phyloP scores from a whole-genome alignment of 768 basidiomycete species.

The Psilocybe tampanensis region DNA sequence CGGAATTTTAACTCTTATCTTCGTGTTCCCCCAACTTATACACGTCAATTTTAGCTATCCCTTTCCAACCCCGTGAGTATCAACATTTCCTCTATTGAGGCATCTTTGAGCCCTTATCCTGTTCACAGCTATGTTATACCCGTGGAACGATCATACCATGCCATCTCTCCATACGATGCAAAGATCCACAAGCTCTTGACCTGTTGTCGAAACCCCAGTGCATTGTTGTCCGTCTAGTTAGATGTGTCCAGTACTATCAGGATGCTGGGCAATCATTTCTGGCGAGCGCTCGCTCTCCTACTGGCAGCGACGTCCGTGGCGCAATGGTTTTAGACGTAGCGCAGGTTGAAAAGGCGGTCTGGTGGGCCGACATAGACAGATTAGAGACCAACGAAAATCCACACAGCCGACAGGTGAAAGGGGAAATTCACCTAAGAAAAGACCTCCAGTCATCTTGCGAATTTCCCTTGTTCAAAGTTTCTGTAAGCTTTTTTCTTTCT shows the following conservation, averaged over 20 bases:
- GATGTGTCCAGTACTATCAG: constrained; percentile 28
- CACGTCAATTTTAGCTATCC: constrained; percentile 26
- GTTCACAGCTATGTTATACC: constrained; percentile 34
- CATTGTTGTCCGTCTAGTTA: constrained; percentile 28
- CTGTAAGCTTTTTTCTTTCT: constrained; percentile 19
- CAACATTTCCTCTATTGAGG: background rate
- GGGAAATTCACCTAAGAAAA: constrained; percentile 34
- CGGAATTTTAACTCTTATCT: background rate
- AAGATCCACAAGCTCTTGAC: constrained; percentile 32
- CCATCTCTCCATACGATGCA: constrained; percentile 29
- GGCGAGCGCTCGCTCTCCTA: background rate
- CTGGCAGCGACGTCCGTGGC: background rate
- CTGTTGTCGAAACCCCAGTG: constrained; percentile 26
- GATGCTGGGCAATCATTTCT: constrained; percentile 10
- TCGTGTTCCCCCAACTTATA: background rate
- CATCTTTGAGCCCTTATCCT: background rate
- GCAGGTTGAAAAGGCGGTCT: constrained; percentile 27
- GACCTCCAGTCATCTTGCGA: constrained; percentile 30
- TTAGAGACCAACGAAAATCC: constrained; percentile 1
- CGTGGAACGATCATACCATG: constrained; percentile 43
- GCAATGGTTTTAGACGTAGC: constrained; percentile 10
- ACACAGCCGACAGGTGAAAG: constrained; percentile 24
- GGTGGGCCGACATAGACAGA: constrained; percentile 23
- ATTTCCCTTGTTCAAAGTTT: constrained; percentile 28
- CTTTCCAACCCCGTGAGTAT: constrained; percentile 36